These are phyloP conservation scores for Eucalyptus paniculata DNA, from an alignment of 345 rosid species.

Conservation along the genomic window DNA sequence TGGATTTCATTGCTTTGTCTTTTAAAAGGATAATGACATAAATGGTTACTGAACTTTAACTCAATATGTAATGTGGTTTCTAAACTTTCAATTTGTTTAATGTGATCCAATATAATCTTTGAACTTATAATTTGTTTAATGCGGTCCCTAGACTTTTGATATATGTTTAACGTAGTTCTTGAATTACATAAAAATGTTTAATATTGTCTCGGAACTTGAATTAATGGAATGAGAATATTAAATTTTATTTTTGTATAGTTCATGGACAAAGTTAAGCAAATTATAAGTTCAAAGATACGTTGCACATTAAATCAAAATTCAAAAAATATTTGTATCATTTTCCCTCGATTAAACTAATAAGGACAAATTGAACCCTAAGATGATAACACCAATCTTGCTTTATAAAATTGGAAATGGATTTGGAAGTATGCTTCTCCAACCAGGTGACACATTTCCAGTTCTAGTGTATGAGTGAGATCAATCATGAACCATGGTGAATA, in stretches of 20 bases:
- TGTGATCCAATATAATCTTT: accelerated
- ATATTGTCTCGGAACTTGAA: too few species aligned
- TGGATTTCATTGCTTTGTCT: neutral
- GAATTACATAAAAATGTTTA: too few species aligned
- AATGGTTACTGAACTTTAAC: accelerated
- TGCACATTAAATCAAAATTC: too few species aligned
- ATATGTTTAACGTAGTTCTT: too few species aligned
- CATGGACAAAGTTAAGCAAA: too few species aligned
- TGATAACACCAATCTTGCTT: neutral
- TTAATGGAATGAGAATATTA: too few species aligned
- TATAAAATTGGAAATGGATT: neutral
- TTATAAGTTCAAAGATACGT: too few species aligned
- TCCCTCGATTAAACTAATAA: neutral
- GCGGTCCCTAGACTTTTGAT: accelerated
- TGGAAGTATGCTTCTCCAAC: neutral
- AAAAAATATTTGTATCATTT: too few species aligned
- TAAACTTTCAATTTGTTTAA: too few species aligned
- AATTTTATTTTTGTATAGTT: too few species aligned
- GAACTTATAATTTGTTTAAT: too few species aligned
- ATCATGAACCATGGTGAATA: neutral
- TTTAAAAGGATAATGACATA: neutral
- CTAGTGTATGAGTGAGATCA: neutral
- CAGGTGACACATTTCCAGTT: neutral
- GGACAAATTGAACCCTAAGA: neutral
- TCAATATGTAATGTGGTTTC: accelerated